Evolutionary conservation across 192 early-diverging fungal species (phyloP).

Genomic region (Diversispora epigaea): DNA sequence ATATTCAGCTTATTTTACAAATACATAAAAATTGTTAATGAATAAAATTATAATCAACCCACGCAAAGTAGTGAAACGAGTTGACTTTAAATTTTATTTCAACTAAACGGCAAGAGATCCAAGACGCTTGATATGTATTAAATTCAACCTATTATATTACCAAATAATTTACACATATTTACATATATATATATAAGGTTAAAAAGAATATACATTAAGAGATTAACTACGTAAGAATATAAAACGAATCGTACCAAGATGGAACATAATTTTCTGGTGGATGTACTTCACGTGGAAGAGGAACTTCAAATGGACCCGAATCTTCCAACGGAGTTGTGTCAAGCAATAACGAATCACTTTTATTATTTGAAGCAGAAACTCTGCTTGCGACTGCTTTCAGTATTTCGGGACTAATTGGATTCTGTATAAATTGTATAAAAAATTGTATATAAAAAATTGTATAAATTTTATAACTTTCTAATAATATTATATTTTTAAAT

Average conservation of each 20-base stretch:
- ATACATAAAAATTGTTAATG: too few species aligned
- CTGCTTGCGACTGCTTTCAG: slow-evolving; percentile 85
- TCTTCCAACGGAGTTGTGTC: slow-evolving; percentile 72
- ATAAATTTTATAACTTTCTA: too few species aligned
- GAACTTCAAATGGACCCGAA: slow-evolving; percentile 59
- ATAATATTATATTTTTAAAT: slow-evolving; percentile 7
- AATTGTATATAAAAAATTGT: not conserved
- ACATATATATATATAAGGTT: not conserved
- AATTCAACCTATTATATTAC: not conserved
- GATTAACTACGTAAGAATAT: not conserved
- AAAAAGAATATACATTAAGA: not conserved
- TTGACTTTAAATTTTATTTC: not conserved
- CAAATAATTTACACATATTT: too few species aligned
- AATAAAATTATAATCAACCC: too few species aligned
- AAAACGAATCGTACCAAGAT: slow-evolving; percentile 41
- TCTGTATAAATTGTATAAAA: slow-evolving; percentile 36
- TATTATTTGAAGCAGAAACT: slow-evolving; percentile 77
- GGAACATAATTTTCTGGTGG: slow-evolving; percentile 51
- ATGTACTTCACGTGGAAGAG: slow-evolving; percentile 45
- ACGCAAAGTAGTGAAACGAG: too few species aligned
- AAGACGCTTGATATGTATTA: slow-evolving; percentile 5
- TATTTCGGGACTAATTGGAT: slow-evolving; percentile 81
- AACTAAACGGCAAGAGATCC: not conserved
- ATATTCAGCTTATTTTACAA: too few species aligned
- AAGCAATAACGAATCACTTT: slow-evolving; percentile 84